Percentiles rank a stretch among this genome's conserved stretches.
These are phyloP conservation scores for Sarcodon sp. DNA, from an alignment of 768 basidiomycete species.

Conservation along the genomic window DNA sequence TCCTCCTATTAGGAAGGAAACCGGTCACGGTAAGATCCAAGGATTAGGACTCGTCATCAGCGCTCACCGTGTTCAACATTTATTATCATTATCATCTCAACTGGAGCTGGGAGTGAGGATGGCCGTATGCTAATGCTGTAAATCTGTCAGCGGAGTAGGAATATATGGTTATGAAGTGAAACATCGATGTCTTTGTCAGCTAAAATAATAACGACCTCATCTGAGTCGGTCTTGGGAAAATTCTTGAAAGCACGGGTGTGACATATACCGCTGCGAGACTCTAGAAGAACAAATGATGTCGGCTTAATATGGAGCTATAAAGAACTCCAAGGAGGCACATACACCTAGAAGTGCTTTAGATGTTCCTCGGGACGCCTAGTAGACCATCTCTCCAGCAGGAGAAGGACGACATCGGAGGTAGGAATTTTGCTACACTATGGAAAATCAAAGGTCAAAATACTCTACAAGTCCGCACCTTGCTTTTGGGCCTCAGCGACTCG, in stretches of 20 bases:
- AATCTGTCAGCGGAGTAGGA: constrained; percentile 3
- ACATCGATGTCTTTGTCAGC: constrained; percentile 63
- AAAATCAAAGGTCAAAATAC: too few species aligned
- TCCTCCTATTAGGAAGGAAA: constrained; percentile 26
- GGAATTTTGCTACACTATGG: not conserved
- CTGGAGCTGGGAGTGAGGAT: constrained; percentile 69
- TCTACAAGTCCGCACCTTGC: too few species aligned
- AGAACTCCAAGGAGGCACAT: constrained; percentile 17
- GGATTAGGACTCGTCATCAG: constrained; percentile 31
- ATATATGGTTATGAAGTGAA: constrained; percentile 3
- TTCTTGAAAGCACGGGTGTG: not conserved
- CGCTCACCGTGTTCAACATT: constrained; percentile 22
- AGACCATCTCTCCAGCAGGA: constrained; percentile 30
- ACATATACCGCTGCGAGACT: constrained; percentile 61
- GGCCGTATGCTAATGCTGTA: constrained; percentile 62
- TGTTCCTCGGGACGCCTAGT: constrained; percentile 51
- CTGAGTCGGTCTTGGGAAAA: constrained; percentile 29
- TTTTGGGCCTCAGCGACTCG: too few species aligned
- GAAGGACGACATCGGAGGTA: not conserved
- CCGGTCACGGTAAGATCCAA: constrained; percentile 30
- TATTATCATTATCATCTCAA: constrained; percentile 25
- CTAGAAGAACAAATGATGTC: constrained; percentile 26
- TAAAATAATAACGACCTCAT: constrained; percentile 57
- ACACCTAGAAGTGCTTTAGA: constrained; percentile 63
- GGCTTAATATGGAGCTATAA: constrained; percentile 2